A percentile compares a stretch with the other conserved stretches of the same genome.
phyloP scores from a whole-genome alignment of 345 rosid genomes.

The Firmiana major region DNA sequence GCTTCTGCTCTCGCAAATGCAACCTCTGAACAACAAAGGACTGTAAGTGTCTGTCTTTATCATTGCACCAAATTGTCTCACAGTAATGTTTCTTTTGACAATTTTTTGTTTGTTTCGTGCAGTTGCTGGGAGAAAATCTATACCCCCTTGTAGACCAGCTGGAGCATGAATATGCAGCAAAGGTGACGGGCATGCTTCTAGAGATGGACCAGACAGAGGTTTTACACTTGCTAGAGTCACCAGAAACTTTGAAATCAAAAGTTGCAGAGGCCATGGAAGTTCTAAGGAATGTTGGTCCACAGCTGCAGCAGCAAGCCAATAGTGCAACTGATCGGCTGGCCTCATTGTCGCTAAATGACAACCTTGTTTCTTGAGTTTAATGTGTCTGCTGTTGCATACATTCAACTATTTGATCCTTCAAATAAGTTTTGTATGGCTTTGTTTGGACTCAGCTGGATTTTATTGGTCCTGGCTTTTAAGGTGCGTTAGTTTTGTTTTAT shows the following conservation, averaged over 20 bases:
- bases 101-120: neutral
- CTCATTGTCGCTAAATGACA: slow-evolving; percentile 55
- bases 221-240: slow-evolving; percentile 74
- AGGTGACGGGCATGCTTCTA: slow-evolving; percentile 78
- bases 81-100: neutral
- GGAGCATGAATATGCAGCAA: slow-evolving; percentile 71
- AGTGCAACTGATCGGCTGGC: slow-evolving; percentile 53
- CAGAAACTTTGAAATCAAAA: slow-evolving; percentile 69
- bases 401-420: neutral
- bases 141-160: slow-evolving; percentile 72
- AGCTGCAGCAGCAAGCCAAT: slow-evolving; percentile 42
- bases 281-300: slow-evolving; percentile 54
- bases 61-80: neutral
- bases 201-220: slow-evolving; percentile 85
- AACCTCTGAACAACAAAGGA: slow-evolving; percentile 66
- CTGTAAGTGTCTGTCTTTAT: slow-evolving; percentile 35
- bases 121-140: slow-evolving; percentile 71
- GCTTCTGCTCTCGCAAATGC: slow-evolving; percentile 73
- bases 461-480: neutral
- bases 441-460: slow-evolving; percentile 3
- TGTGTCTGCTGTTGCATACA: no score
- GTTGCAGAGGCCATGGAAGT: slow-evolving; percentile 76
- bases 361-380: slow-evolving; percentile 34
- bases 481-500: neutral
- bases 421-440: neutral